Percentiles rank a stretch among this genome's conserved stretches.
Conservation (phyloP, 2,329 filamentous ascomycete genomes). For the Colletotrichum australisinense region DNA sequence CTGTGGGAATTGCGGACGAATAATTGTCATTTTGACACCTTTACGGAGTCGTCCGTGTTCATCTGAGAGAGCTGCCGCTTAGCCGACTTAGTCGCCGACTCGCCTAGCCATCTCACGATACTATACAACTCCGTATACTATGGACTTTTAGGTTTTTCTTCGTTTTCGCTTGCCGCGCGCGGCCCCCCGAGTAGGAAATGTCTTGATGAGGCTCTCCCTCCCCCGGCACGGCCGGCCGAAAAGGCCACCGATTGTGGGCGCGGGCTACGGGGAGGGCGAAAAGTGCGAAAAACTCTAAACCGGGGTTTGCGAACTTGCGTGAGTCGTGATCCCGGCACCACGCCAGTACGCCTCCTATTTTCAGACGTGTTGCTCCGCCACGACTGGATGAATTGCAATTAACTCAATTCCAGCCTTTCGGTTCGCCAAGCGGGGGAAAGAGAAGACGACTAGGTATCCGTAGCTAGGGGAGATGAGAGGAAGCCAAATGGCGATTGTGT, state of each 20-base stretch:
- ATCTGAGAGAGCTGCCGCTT: neutral
- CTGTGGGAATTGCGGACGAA: no score
- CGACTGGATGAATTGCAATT: conserved; percentile 7
- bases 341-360: conserved; percentile 17
- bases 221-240: neutral
- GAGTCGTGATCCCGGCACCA: conserved; percentile 32
- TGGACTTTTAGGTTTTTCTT: neutral
- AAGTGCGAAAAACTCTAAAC: conserved; percentile 31
- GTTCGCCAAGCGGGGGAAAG: conserved; percentile 1
- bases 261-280: conserved; percentile 19
- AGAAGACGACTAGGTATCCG: neutral
- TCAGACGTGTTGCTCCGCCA: conserved; percentile 22
- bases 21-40: neutral
- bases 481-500: neutral
- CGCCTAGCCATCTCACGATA: neutral
- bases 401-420: conserved; percentile 11
- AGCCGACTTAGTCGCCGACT: neutral
- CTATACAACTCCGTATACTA: no score
- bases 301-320: neutral
- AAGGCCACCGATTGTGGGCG: neutral
- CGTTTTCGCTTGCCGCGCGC: no score
- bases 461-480: neutral
- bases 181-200: neutral
- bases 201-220: neutral
- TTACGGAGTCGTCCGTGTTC: neutral